These are phyloP conservation scores for Hypoxylon lenormandii DNA, from an alignment of 495 filamentous ascomycete species.

Conservation along the genomic window DNA sequence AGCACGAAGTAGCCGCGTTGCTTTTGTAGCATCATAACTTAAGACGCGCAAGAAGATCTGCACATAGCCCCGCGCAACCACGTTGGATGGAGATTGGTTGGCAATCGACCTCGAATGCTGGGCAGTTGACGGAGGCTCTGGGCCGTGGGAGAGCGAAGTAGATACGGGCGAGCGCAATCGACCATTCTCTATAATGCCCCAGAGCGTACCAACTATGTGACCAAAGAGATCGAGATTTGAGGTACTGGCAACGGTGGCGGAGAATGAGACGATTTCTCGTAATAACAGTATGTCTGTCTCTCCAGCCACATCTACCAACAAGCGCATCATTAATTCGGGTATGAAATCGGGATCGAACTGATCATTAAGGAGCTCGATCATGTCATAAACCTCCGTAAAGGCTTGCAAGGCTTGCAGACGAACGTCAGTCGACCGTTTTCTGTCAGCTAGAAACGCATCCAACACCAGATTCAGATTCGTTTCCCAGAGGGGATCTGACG, in stretches of 20 bases:
- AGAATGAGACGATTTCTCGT: conserved; percentile 63
- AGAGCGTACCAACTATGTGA: conserved; percentile 63
- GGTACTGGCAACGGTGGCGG: conserved; percentile 62
- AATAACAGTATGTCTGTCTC: conserved; percentile 67
- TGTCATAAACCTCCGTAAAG: conserved; percentile 74
- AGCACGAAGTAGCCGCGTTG: conserved; percentile 63
- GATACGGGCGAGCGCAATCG: conserved; percentile 53
- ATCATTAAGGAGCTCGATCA: conserved; percentile 66
- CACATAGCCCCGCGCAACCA: conserved; percentile 68
- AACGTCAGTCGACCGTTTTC: conserved; percentile 71
- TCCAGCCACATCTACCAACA: conserved; percentile 63
- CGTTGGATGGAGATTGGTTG: conserved; percentile 64
- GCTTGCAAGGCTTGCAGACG: conserved; percentile 75
- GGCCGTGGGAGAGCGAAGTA: conserved; percentile 45
- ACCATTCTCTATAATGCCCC: conserved; percentile 56
- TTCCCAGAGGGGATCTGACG: conserved; percentile 75
- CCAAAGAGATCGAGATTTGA: conserved; percentile 65
- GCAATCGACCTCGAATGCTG: conserved; percentile 40
- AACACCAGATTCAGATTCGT: conserved; percentile 71
- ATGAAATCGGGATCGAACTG: conserved; percentile 62
- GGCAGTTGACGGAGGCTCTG: conserved; percentile 27
- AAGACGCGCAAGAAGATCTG: conserved; percentile 72
- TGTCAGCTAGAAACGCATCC: conserved; percentile 73
- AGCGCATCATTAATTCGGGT: conserved; percentile 57
- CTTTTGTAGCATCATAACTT: conserved; percentile 65